Evolutionary conservation across 768 basidiomycete species (phyloP).

Genomic region (Tephrocybe sp.): DNA sequence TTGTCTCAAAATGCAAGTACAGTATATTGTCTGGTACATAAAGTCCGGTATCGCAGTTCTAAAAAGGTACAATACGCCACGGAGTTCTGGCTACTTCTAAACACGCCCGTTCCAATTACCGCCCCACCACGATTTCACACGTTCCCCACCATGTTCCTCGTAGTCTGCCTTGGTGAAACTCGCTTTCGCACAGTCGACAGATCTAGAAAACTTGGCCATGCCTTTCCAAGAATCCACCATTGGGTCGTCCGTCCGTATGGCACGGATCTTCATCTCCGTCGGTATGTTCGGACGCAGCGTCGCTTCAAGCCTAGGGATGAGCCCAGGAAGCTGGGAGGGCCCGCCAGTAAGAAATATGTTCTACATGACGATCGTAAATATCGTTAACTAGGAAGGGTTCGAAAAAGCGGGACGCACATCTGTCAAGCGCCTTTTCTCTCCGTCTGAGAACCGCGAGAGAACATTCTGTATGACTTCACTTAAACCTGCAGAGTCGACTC

Average conservation of each 20-base stretch:
- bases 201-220: constrained; percentile 74
- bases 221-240: constrained; percentile 85
- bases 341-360: constrained; percentile 90
- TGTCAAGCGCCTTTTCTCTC: constrained; percentile 70
- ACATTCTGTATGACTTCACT: constrained; percentile 90
- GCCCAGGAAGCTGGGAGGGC: constrained; percentile 70
- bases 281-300: constrained; percentile 84
- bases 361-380: constrained; percentile 34
- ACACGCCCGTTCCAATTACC: constrained; percentile 83
- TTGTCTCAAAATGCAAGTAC: too few relatives aligned
- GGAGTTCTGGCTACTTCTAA: too few relatives aligned
- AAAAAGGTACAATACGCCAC: too few relatives aligned
- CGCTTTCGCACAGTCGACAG: constrained; percentile 50
- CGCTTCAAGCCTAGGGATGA: constrained; percentile 63
- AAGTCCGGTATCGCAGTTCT: too few relatives aligned
- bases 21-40: too few relatives aligned
- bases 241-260: constrained; percentile 64
- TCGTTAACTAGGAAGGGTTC: neutral
- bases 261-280: constrained; percentile 70
- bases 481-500: constrained; percentile 90
- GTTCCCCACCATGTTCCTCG: constrained; percentile 85
- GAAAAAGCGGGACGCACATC: constrained; percentile 46
- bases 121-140: constrained; percentile 88
- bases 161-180: constrained; percentile 80
- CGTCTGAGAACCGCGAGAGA: constrained; percentile 64